A percentile compares a stretch with the other conserved stretches of the same genome.
Conservation (phyloP, 768 basidiomycete species). For the Sporobolomyces roseus region DNA sequence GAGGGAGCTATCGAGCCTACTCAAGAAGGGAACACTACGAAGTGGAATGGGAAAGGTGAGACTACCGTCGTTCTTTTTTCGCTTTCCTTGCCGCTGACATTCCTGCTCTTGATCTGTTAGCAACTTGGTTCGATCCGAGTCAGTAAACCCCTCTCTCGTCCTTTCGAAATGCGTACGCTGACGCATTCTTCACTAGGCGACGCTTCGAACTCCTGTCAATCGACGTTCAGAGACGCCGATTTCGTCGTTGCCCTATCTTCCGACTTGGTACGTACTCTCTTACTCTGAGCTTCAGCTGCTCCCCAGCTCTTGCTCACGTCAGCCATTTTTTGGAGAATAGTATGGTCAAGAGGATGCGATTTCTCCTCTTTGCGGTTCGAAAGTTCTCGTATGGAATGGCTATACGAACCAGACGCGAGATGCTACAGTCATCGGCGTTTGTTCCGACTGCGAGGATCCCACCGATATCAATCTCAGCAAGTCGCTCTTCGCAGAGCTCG, state of each 20-base stretch:
- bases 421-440: neutral
- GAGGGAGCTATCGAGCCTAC: neutral
- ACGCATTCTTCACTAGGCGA: neutral
- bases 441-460: neutral
- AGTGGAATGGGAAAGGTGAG: conserved; percentile 12
- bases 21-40: too few species aligned
- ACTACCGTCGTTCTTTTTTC: neutral
- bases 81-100: too few species aligned
- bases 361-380: neutral
- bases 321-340: neutral
- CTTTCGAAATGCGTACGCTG: neutral
- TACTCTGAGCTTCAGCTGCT: too few species aligned
- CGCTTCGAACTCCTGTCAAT: neutral
- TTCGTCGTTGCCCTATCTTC: neutral
- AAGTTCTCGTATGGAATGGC: conserved; percentile 5
- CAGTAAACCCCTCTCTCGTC: neutral
- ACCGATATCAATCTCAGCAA: neutral
- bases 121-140: conserved; percentile 8
- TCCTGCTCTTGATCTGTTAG: too few species aligned
- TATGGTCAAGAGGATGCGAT: neutral
- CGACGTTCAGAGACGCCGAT: neutral
- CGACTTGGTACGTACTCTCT: neutral
- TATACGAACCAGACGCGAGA: conserved; percentile 3
- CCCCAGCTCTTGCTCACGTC: too few species aligned
- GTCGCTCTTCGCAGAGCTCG: neutral